These are phyloP conservation scores for Hura crepitans DNA, from an alignment of 441 rosid genomes.

Conservation along the genomic window DNA sequence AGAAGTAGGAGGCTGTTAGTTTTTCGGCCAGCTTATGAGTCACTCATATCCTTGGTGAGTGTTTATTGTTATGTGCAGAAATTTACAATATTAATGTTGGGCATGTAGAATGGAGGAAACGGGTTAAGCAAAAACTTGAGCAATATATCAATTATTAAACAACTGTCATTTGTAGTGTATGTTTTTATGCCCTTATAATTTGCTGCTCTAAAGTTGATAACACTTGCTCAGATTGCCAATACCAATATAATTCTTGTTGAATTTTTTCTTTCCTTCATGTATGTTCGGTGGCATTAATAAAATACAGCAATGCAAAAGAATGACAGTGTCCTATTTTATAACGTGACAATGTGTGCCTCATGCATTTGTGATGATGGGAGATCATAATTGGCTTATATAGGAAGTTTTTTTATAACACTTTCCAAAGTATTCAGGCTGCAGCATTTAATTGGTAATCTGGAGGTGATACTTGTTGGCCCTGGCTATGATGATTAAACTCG, in stretches of 20 bases:
- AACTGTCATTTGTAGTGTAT: conserved; percentile 8
- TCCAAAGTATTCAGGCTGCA: neutral
- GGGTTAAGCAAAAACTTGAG: neutral
- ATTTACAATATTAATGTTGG: conserved; percentile 1
- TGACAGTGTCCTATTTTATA: neutral
- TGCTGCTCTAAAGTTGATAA: neutral
- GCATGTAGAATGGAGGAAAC: neutral
- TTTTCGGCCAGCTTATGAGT: conserved; percentile 71
- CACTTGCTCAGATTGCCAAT: neutral
- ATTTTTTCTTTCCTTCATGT: neutral
- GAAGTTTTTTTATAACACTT: neutral
- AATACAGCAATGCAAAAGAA: neutral
- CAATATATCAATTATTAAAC: conserved; percentile 11
- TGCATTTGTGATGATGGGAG: neutral
- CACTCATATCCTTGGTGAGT: conserved; percentile 91
- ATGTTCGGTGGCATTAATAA: neutral
- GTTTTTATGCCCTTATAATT: conserved; percentile 1
- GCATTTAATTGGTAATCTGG: conserved; percentile 1
- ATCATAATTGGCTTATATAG: neutral
- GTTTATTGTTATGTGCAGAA: conserved; percentile 17
- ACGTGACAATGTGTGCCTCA: neutral
- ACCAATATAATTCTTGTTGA: neutral
- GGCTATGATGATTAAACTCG: neutral
- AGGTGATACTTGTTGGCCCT: neutral
- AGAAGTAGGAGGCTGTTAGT: conserved; percentile 77